These are phyloP conservation scores for Venturia effusa DNA, from an alignment of 2,329 filamentous ascomycete species.

Conservation along the genomic window DNA sequence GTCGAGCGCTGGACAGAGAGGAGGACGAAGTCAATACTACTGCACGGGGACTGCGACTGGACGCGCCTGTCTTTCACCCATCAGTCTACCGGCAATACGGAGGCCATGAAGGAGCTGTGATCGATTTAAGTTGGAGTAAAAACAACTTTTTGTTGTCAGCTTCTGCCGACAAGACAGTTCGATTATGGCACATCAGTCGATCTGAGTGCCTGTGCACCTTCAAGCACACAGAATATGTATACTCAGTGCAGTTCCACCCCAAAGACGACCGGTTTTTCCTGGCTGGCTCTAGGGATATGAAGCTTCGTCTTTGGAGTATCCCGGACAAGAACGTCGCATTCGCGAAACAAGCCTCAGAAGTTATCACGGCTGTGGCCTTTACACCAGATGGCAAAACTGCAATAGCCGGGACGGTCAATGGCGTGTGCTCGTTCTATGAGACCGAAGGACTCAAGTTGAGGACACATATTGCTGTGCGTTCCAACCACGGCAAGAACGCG, in stretches of 20 bases:
- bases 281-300: slow-evolving; percentile 81
- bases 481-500: slow-evolving; percentile 81
- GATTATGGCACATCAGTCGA: slow-evolving; percentile 82
- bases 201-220: slow-evolving; percentile 85
- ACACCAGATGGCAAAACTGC: slow-evolving; percentile 83
- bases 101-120: slow-evolving; percentile 73
- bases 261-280: slow-evolving; percentile 94
- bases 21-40: slow-evolving; percentile 40
- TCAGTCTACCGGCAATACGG: slow-evolving; percentile 69
- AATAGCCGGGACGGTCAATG: slow-evolving; percentile 79
- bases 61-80: slow-evolving; percentile 78
- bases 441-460: slow-evolving; percentile 80
- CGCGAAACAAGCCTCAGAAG: slow-evolving; percentile 63
- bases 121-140: slow-evolving; percentile 97
- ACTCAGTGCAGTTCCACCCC: slow-evolving; percentile 88
- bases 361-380: slow-evolving; percentile 90
- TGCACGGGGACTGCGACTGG: slow-evolving; percentile 51
- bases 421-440: slow-evolving; percentile 81
- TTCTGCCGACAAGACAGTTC: slow-evolving; percentile 96
- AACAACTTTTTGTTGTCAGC: slow-evolving; percentile 95
- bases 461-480: slow-evolving; percentile 86
- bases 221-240: slow-evolving; percentile 90
- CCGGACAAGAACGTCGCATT: slow-evolving; percentile 91
- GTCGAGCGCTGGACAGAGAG: slow-evolving; percentile 60
- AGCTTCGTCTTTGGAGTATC: slow-evolving; percentile 88